Evolutionary conservation across 306 rosid species (phyloP).

Genomic region (Cucurbita ficifolia): DNA sequence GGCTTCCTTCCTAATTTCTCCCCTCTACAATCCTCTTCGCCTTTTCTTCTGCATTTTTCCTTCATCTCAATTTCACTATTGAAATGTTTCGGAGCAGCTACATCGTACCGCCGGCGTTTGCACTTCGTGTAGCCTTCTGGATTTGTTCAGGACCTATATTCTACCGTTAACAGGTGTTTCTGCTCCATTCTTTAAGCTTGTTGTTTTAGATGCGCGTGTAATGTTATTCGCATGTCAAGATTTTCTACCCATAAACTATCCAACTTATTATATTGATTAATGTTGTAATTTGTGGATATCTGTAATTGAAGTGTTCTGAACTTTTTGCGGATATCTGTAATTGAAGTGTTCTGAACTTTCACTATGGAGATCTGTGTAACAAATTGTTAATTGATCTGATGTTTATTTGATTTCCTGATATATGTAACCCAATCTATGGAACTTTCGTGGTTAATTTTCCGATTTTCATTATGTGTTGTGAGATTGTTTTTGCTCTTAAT

Average conservation of each 20-base stretch:
- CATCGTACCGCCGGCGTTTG: conserved; percentile 48
- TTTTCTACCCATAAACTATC: neutral
- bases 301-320: too few relatives aligned
- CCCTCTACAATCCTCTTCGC: too few relatives aligned
- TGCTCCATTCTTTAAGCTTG: neutral
- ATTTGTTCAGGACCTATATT: conserved; percentile 46
- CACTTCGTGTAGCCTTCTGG: conserved; percentile 64
- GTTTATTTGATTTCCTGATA: too few relatives aligned
- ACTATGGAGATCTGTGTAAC: neutral
- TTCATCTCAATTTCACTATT: too few relatives aligned
- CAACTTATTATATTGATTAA: neutral
- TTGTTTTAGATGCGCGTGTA: neutral
- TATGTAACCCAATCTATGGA: too few relatives aligned
- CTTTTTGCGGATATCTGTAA: neutral
- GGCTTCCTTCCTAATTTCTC: too few relatives aligned
- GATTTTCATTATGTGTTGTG: neutral
- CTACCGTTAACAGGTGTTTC: conserved; percentile 36
- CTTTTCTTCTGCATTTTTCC: too few relatives aligned
- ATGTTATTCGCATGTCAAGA: neutral
- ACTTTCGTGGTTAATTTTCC: too few relatives aligned
- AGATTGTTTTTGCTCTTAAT: neutral
- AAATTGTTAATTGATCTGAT: too few relatives aligned
- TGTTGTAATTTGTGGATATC: neutral
- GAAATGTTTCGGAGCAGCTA: too few relatives aligned
- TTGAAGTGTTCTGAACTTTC: neutral